Evolutionary conservation across 2,329 filamentous ascomycete species (phyloP).

Genomic region (Hypoxylon sp.): DNA sequence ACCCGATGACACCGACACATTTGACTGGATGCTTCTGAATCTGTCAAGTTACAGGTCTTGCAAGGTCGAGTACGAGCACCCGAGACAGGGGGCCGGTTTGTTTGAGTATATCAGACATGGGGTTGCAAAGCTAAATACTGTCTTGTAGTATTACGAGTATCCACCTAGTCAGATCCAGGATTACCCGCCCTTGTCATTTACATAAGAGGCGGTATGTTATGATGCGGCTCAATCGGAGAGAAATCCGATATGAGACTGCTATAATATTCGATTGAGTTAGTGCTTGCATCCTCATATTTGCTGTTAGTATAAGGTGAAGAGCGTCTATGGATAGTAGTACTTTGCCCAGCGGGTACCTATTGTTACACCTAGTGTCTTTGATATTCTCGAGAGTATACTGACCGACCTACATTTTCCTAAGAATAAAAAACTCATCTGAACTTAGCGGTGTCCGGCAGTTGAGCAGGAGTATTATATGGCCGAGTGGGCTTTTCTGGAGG

Average conservation of each 20-base stretch:
- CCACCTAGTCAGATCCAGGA: background rate
- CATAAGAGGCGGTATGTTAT: background rate
- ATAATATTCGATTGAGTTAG: background rate
- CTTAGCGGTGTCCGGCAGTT: background rate
- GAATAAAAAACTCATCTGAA: background rate
- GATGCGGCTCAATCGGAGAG: background rate
- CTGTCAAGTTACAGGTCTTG: background rate
- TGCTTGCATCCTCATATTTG: background rate
- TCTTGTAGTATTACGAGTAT: background rate
- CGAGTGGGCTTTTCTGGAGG: background rate
- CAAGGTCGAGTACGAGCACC: background rate
- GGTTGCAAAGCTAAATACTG: background rate
- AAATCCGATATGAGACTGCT: background rate
- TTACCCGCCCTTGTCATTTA: background rate
- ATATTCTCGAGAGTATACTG: background rate
- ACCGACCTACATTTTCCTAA: background rate
- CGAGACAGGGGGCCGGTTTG: background rate
- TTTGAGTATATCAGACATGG: background rate
- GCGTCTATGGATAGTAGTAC: background rate
- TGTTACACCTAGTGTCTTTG: background rate
- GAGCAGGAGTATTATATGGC: background rate
- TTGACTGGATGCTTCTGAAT: background rate
- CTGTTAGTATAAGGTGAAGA: background rate
- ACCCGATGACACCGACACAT: background rate
- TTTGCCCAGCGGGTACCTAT: background rate